Base-by-base conservation (phyloP, 768 basidiomycete species). In the Mycena kentingensis region DNA sequence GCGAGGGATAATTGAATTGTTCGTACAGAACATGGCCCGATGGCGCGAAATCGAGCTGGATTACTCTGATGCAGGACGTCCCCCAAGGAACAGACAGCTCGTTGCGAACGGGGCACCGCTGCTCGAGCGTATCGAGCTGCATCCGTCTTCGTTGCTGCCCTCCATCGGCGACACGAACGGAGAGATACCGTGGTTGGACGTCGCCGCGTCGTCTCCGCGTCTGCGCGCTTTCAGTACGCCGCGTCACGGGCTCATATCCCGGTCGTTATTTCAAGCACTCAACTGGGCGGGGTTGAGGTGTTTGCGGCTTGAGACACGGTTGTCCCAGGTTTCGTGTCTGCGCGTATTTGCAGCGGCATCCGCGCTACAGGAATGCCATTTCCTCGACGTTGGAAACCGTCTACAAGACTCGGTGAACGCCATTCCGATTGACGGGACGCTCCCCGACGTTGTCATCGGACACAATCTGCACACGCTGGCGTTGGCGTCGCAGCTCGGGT, bases 211-310 rank as follows among this genome's bases (percentile, higher is more conserved):
- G n/a, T n/a, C 55, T 4, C 50, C 55, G 22, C 39, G 47, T 11
- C 55, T 56, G 7, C 31, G 22, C 27, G 48, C 39, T 18, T 51
- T 56, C 15, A 51, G 46, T n/a, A 56, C 49, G 28, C 50, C 43
- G 21, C n/a, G 45, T 27, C 27, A 19, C 2, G 55, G 55, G n/a
- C 32, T 42, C 51, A 47, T 51, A 51, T 25, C 50, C 55, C 0
- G 18, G 21, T 19, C 32, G 39, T 6, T 48, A 47, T 38, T 48
- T 56, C 28, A 18, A 28, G 18, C 39, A 47, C 1, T 15, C 52
- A 25, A 49, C 49, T 56, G 55, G 55, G 50, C 27, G 29, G 49
- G 49, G 21, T 48, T 56, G 26, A 56, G 49, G 13, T 21, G 36
- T 18, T 29, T 56, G 10, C 49, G 46, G 19, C 24, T 56, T 27